These are phyloP conservation scores for Thalassiosira mediterranea DNA, from an alignment of 352 stramenopile species.

Conservation along the genomic window DNA sequence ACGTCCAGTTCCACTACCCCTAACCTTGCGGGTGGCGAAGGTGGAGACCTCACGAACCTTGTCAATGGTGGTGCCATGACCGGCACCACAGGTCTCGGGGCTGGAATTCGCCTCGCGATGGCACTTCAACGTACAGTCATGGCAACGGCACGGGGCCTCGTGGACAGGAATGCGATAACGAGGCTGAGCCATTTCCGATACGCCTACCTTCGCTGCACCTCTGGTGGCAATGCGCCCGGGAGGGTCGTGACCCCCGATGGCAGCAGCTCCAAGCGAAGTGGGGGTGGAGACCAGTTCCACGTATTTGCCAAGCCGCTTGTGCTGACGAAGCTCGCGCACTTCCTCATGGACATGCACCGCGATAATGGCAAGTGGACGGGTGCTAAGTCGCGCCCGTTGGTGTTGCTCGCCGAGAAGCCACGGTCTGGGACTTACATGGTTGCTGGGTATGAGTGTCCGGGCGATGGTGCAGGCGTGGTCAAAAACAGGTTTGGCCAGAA, in stretches of 20 bases:
- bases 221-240: conserved; percentile 3
- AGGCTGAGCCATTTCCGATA: conserved; percentile 97
- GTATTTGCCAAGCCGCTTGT: conserved; percentile 93
- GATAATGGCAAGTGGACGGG: conserved; percentile 94
- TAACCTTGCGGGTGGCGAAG: conserved; percentile 38
- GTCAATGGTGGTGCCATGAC: conserved; percentile 78
- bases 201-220: conserved; percentile 88
- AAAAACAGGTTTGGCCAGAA: conserved; percentile 89
- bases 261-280: conserved; percentile 36
- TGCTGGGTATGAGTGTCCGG: conserved; percentile 92
- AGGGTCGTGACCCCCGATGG: conserved; percentile 41
- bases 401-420: conserved; percentile 87
- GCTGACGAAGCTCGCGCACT: conserved; percentile 92
- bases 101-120: conserved; percentile 94
- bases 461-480: conserved; percentile 87
- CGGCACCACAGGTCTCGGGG: conserved; percentile 86
- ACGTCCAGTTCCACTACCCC: conserved; percentile 31
- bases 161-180: conserved; percentile 93
- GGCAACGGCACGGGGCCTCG: conserved; percentile 91
- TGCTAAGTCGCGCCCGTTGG: conserved; percentile 72
- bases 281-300: conserved; percentile 73
- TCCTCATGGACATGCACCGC: conserved; percentile 93
- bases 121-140: conserved; percentile 93
- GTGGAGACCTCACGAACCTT: conserved; percentile 64
- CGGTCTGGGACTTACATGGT: conserved; percentile 91